phyloP scores from a whole-genome alignment of 2,329 filamentous ascomycete species.

The Calonectria leucothoes region DNA sequence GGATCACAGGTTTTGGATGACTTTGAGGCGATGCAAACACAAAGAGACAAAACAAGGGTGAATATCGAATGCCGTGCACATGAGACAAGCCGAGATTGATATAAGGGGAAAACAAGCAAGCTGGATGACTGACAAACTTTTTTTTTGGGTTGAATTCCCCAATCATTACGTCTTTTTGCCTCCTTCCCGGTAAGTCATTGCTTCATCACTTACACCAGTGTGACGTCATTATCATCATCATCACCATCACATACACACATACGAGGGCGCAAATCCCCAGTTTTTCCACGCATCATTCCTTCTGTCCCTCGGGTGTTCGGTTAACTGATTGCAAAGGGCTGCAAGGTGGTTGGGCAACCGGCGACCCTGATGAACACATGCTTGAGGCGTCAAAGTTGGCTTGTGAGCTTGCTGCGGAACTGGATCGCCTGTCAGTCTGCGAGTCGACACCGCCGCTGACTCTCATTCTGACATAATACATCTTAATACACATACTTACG shows the following conservation, averaged over 20 bases:
- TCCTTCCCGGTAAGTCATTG: conserved; percentile 6
- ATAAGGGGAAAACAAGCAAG: neutral
- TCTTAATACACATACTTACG: no score
- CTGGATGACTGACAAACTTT: neutral
- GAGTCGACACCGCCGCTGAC: neutral
- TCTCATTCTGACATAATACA: neutral
- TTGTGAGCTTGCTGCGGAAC: neutral
- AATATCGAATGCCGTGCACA: neutral
- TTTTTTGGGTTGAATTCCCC: neutral
- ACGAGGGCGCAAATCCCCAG: neutral
- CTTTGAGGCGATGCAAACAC: neutral
- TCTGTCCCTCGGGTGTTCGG: neutral
- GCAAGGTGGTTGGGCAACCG: neutral
- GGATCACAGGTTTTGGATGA: no score
- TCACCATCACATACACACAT: neutral
- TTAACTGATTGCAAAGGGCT: neutral
- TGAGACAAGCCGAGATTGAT: neutral
- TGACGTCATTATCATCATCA: conserved; percentile 26
- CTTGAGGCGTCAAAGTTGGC: neutral
- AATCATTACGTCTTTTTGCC: conserved; percentile 7
- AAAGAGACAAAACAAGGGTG: no score
- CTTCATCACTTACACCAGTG: conserved; percentile 4
- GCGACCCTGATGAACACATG: neutral
- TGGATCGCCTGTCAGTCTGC: no score
- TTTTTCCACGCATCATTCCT: conserved; percentile 11